phyloP scores from a whole-genome alignment of 2,329 filamentous ascomycete species.

The Alternaria incomplexa region DNA sequence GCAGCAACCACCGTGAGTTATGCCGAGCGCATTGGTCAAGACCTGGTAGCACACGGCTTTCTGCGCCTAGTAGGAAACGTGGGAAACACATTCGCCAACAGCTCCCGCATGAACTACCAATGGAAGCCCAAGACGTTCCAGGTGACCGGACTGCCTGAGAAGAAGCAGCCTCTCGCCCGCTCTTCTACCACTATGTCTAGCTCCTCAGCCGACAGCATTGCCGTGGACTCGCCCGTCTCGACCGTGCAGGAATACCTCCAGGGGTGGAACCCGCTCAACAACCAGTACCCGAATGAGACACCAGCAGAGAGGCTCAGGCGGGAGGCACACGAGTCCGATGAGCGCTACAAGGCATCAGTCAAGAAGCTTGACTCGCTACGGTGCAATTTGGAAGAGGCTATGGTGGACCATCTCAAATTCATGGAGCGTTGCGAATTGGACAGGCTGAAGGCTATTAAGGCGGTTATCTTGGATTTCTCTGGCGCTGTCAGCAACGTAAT shows the following conservation, averaged over 20 bases:
- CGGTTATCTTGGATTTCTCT: conserved; percentile 95
- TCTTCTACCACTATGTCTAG: conserved; percentile 71
- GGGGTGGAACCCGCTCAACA: conserved; percentile 92
- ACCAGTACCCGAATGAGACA: conserved; percentile 90
- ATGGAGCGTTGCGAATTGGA: conserved; percentile 98
- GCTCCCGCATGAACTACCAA: conserved; percentile 96
- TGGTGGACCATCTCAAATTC: conserved; percentile 90
- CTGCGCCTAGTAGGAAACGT: conserved; percentile 91
- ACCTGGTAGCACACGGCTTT: conserved; percentile 84
- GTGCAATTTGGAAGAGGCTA: conserved; percentile 94
- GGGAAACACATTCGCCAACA: conserved; percentile 94
- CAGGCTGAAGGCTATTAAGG: conserved; percentile 96
- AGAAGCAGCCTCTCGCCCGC: conserved; percentile 74
- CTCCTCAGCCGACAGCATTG: conserved; percentile 53
- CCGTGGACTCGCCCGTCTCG: conserved; percentile 80
- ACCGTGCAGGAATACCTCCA: conserved; percentile 87
- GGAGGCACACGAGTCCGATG: conserved; percentile 88
- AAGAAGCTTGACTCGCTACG: conserved; percentile 87
- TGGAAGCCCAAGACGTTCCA: conserved; percentile 95
- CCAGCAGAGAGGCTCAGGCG: conserved; percentile 83
- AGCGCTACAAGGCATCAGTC: conserved; percentile 88
- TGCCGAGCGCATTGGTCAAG: conserved; percentile 92
- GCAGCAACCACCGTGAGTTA: conserved; percentile 83
- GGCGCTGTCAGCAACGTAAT: conserved; percentile 98
- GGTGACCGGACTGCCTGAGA: conserved; percentile 84